Evolutionary conservation across 2,329 filamentous ascomycete species (phyloP).

Genomic region (Sporothrix curviconia): DNA sequence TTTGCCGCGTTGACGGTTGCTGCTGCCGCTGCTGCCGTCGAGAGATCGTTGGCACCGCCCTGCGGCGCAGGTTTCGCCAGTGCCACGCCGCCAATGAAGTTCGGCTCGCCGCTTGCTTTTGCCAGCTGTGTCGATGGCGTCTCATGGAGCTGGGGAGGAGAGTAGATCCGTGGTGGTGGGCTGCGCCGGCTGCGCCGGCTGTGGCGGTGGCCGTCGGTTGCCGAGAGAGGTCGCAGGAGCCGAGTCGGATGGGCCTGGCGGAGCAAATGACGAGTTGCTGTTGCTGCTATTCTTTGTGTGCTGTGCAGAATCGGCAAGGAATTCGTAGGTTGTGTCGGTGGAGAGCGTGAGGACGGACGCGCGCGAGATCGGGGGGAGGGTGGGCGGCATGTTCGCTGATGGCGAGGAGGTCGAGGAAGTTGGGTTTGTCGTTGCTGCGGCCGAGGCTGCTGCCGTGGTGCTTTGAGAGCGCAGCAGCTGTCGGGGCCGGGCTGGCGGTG

Average conservation of each 20-base stretch:
- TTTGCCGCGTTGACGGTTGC: conserved; percentile 5
- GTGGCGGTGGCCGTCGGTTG: neutral
- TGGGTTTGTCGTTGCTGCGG: no score
- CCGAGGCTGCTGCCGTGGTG: no score
- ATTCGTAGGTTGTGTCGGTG: neutral
- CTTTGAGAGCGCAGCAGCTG: no score
- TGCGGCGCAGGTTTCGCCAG: conserved; percentile 43
- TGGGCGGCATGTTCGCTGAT: conserved; percentile 38
- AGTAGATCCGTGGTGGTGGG: neutral
- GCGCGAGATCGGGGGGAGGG: conserved; percentile 44
- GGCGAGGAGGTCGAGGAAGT: conserved; percentile 18
- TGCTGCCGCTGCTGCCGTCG: conserved; percentile 20
- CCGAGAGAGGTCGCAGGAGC: conserved; percentile 12
- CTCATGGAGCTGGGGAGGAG: conserved; percentile 17
- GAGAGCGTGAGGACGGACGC: conserved; percentile 41
- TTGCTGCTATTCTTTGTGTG: no score
- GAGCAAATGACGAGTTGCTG: neutral
- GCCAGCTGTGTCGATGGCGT: conserved; percentile 28
- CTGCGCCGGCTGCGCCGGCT: neutral
- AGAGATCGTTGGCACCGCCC: conserved; percentile 23
- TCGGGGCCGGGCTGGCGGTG: neutral
- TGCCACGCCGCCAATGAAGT: conserved; percentile 51
- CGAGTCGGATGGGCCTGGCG: conserved; percentile 16
- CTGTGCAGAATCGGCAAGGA: no score
- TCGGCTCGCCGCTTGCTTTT: conserved; percentile 29